Percentiles rank a stretch among this genome's conserved stretches.
These are phyloP conservation scores for Artemisia argyi DNA, from an alignment of 129 eudicot genomes.

Conservation along the genomic window DNA sequence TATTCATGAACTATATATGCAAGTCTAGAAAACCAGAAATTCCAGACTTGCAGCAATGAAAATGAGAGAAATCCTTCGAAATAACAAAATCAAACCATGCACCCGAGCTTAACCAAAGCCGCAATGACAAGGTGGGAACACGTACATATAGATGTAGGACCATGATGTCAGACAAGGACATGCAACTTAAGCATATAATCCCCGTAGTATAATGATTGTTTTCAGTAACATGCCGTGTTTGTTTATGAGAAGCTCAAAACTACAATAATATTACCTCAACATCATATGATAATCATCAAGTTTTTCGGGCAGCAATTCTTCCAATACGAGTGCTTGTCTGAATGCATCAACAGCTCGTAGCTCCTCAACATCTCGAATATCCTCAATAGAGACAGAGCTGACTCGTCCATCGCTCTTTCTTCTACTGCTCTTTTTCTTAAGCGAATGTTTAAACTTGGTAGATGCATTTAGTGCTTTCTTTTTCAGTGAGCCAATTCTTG, in stretches of 20 bases:
- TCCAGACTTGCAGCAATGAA: too few species aligned
- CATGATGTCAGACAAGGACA: too few species aligned
- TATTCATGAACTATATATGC: too few species aligned
- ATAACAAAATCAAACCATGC: too few species aligned
- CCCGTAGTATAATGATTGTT: background rate
- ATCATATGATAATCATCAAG: constrained; percentile 90
- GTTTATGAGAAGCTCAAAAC: background rate
- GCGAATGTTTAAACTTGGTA: constrained; percentile 78
- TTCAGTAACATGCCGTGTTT: background rate
- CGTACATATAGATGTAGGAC: too few species aligned
- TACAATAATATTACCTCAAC: constrained; percentile 56
- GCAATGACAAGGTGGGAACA: too few species aligned
- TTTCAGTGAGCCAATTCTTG: constrained; percentile 69
- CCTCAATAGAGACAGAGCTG: constrained; percentile 93
- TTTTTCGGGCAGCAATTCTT: constrained; percentile 73
- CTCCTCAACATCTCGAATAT: constrained; percentile 85
- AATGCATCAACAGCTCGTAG: constrained; percentile 76
- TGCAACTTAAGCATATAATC: background rate
- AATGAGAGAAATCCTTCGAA: too few species aligned
- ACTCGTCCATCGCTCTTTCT: constrained; percentile 71
- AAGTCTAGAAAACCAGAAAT: too few species aligned
- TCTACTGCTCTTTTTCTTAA: constrained; percentile 78
- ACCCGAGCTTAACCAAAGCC: too few species aligned
- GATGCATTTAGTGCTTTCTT: constrained; percentile 93
- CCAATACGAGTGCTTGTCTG: constrained; percentile 73